Evolutionary conservation across 2,329 filamentous ascomycete species (phyloP), one percentile per base, ranked within the genome.

Genomic region (Aureobasidium sp.): DNA sequence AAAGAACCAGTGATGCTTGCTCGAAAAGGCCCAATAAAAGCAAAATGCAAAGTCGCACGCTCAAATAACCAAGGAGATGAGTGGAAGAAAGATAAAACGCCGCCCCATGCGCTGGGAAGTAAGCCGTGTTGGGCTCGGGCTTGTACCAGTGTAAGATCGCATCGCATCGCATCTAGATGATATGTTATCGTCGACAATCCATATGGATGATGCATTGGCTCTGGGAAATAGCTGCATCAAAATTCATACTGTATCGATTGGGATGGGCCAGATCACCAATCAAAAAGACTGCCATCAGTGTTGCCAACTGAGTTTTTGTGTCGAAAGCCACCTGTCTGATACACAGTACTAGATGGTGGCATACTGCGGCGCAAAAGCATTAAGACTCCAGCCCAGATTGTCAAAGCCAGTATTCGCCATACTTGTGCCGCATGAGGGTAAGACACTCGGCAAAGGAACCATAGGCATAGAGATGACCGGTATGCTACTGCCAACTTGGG

Each of bases 321-420:
- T 24, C 29, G 46, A 20, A 9, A 17, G n/a, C 10, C 51, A 12
- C 3, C 26, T 44, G 5, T 26, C 3, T 48, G 5, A 73, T 5
- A 29, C 29, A 12, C 34, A 71, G 84, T 81, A 81, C 89, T 89
- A 97, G 81, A 96, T 96, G 67, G 88, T 92, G 66, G 83, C 84
- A 72, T 85, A 87, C 67, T 83, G 81, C 70, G 83, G 77, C 68
- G 90, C 83, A 74, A 92, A 95, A 75, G 93, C 90, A 72, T 89
- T 88, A 74, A 89, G 91, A 69, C 88, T 90, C 90, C 91, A 96
- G 69, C 89, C 90, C 74, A 95, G 95, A 67, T 86, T 83, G 68
- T 84, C 83, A 78, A 89, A 92, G 64, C 86, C 87, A 65, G 87
- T 81, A 68, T 76, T 71, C 65, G 73, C 69, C 63, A 72, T 67